phyloP scores from a whole-genome alignment of 495 filamentous ascomycete species.

The Podospora conica region DNA sequence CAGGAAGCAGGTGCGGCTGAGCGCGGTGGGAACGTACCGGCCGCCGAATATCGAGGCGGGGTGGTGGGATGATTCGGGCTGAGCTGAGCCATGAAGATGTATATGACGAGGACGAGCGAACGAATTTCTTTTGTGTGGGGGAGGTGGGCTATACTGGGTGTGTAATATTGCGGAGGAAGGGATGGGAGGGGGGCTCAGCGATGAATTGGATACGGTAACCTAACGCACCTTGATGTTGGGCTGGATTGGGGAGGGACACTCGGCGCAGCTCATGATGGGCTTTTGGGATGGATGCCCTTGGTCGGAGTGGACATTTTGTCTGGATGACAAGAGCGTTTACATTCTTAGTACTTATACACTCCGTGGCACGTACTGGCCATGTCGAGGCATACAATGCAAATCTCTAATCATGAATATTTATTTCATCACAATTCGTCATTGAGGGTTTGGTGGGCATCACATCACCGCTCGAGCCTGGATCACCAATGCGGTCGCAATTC shows the following conservation, averaged over 20 bases:
- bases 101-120: neutral
- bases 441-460: no score
- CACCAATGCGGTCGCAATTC: neutral
- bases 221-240: neutral
- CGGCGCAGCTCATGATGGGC: neutral
- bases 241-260: neutral
- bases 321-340: neutral
- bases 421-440: no score
- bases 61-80: conserved; percentile 40
- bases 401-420: conserved; percentile 3
- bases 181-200: neutral
- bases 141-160: neutral
- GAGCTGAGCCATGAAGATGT: neutral
- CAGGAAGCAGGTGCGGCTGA: conserved; percentile 41
- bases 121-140: conserved; percentile 1
- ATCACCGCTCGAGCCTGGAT: no score
- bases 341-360: neutral
- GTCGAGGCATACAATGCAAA: conserved; percentile 2
- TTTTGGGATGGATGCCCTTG: neutral
- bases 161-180: neutral
- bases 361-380: neutral
- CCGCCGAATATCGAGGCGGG: conserved; percentile 28
- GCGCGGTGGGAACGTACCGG: conserved; percentile 37
- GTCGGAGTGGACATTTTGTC: neutral
- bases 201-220: neutral